Evolutionary conservation across 2,329 filamentous ascomycete species (phyloP), one percentile per base, ranked within the genome.

Genomic region (Phaeomoniella chlamydospora): DNA sequence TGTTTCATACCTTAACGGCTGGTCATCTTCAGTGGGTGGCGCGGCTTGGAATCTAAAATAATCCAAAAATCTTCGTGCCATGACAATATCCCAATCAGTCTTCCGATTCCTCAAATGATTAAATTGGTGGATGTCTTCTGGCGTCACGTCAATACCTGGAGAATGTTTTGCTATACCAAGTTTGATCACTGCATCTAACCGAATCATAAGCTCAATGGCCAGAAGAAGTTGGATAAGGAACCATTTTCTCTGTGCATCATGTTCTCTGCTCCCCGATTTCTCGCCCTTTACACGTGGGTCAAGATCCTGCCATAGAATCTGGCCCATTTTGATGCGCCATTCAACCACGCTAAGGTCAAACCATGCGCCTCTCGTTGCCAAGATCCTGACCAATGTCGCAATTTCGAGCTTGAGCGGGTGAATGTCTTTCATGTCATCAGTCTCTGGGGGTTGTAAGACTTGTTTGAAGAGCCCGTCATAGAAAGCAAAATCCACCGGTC

Each of bases 51-150:
- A n/a, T 16, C 31, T 15, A 10, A 36, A 30, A 18, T 9, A 35
- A 16, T 70, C 62, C 18, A 72, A 50, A 35, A 72, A 71, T 2
- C 65, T 57, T 15, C 66, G 59, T 4, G 65, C 65, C 13, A 68
- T 55, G 2, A 74, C 56, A 15, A 74, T 49, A 49, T 72, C 68
- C 70, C 70, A 74, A 36, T 70, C 62, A 3, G 67, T 55, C 44
- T 74, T 72, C 4, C 56, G 53, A n/a, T 59, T 64, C 37, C 64
- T 61, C 31, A 66, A 46, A 15, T 55, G 55, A 33, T 63, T 57
- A 36, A 70, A 65, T 4, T 58, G 53, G 14, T 57, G 49, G 11
- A 67, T 52, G 34, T 70, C 64, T 15, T 58, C 49, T 2, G 51
- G 45, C 2, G 57, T 62, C 30, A 70, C 49, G 19, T 51, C 46